Base-by-base conservation (phyloP, 2,329 filamentous ascomycete genomes). In the Dactylonectria macrodidyma region DNA sequence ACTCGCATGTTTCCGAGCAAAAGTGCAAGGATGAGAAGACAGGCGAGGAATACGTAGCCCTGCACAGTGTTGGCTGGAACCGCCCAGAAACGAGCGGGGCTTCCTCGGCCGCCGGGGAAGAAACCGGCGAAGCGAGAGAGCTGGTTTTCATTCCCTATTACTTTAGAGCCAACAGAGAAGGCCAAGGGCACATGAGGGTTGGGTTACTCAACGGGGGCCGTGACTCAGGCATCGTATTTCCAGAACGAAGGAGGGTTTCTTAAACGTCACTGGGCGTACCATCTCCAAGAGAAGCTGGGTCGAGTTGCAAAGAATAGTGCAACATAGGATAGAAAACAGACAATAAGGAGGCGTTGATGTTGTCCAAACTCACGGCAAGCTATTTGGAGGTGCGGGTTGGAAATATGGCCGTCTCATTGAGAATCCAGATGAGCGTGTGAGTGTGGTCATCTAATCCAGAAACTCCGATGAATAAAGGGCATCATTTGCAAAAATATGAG, bases 181-280 rank as follows among this genome's bases (percentile, higher is more conserved):
- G 69, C 5, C 26, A 65, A 9, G 69, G 67, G 6, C 71, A 70
- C 24, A 73, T 72, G 72, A 72, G 65, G 26, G 61, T 74, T 36
- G 63, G 69, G 4, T 54, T 73, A 12, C 26, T 65, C 26, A 71
- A 68, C 12, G 59, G 67, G 3, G 59, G 69, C 3, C 36, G 12
- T 1, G 46, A 33, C 26, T 54, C 67, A 52, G 69, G 67, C 7
- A 19, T 22, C 9, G 30, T 59, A n/a, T 70, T 69, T 16, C 65
- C 67, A 33, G 62, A 72, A 50, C 30, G 33, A 34, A 8, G 26
- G 16, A 33, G 6, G 26, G 26, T 19, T 34, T n/a, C 50, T 19
- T 19, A 16, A 34, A 26, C 3, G 14, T 34, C 10, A 26, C 3
- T 11, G 30, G 16, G 50, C 30, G 26, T 24, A 12, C 30, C 26